Conservation (phyloP, 306 rosid genomes). For the Lathyrus sativus region DNA sequence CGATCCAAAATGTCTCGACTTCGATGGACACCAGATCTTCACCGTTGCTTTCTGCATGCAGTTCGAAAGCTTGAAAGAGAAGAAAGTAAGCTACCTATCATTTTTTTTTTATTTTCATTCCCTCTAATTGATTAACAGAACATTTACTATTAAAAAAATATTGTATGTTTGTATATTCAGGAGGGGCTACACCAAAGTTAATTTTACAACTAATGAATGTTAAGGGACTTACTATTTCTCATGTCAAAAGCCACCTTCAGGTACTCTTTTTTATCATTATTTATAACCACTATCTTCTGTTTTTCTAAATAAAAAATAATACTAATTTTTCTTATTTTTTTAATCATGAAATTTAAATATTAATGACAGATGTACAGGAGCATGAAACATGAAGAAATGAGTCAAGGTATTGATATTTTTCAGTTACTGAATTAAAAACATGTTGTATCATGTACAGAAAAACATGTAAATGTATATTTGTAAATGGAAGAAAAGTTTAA, state of each 20-base stretch:
- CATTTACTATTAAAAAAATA: no score
- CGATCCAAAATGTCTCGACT: slow-evolving; percentile 78
- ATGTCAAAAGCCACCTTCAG: slow-evolving; percentile 97
- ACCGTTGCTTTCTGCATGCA: slow-evolving; percentile 83
- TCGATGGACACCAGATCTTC: slow-evolving; percentile 89
- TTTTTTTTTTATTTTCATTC: not conserved
- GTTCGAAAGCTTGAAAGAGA: slow-evolving; percentile 84
- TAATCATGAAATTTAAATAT: slow-evolving; percentile 16
- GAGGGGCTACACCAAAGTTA: slow-evolving; percentile 94
- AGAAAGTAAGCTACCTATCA: slow-evolving; percentile 49
- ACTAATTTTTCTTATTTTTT: not conserved
- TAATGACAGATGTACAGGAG: slow-evolving; percentile 85
- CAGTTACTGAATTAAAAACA: slow-evolving; percentile 32
- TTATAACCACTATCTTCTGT: not conserved
- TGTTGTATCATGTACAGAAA: slow-evolving; percentile 17
- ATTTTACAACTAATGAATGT: slow-evolving; percentile 75
- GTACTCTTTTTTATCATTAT: slow-evolving; percentile 41
- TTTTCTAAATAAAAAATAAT: not conserved
- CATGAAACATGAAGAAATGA: slow-evolving; percentile 65
- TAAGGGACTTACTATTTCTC: slow-evolving; percentile 74
- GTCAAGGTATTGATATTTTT: slow-evolving; percentile 56
- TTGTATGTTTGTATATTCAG: slow-evolving; percentile 43
- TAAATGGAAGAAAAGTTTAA: slow-evolving; percentile 27
- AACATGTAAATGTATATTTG: not conserved
- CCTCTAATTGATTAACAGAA: no score